Evolutionary conservation across 768 basidiomycete genomes (phyloP).

Genomic region (Gelatoporia subvermispora): DNA sequence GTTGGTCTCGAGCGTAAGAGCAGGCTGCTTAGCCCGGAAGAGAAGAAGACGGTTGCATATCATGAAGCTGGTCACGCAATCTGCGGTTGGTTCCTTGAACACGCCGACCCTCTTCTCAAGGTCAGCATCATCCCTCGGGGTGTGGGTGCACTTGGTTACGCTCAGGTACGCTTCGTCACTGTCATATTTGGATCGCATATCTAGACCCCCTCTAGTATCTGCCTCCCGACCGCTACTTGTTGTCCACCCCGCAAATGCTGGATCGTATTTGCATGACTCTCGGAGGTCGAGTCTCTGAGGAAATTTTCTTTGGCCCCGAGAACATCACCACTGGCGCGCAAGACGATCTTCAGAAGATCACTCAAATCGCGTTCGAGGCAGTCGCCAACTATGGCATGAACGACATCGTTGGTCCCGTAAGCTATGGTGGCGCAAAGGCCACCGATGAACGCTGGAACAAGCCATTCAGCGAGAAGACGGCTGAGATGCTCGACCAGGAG

Average conservation of each 20-base stretch:
- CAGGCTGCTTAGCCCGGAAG: conserved; percentile 85
- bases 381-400: conserved; percentile 98
- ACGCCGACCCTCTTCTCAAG: conserved; percentile 94
- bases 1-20: conserved; percentile 96
- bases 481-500: conserved; percentile 85
- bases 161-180: conserved; percentile 53
- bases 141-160: conserved; percentile 92
- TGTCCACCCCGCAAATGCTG: conserved; percentile 89
- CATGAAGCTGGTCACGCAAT: conserved; percentile 99
- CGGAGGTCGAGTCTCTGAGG: conserved; percentile 95
- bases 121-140: conserved; percentile 98
- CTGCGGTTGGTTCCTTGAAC: conserved; percentile 97
- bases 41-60: conserved; percentile 98
- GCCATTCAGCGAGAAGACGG: conserved; percentile 97
- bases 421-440: conserved; percentile 86
- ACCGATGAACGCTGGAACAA: conserved; percentile 90
- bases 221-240: conserved; percentile 91
- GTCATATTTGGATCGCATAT: not conserved
- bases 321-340: conserved; percentile 98
- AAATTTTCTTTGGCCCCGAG: conserved; percentile 90
- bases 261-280: conserved; percentile 99
- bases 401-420: conserved; percentile 88
- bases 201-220: conserved; percentile 56
- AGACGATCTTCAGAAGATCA: conserved; percentile 97
- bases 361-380: conserved; percentile 94